These are phyloP conservation scores for Abelmoschus esculentus DNA, from an alignment of 345 rosid species.

Conservation along the genomic window DNA sequence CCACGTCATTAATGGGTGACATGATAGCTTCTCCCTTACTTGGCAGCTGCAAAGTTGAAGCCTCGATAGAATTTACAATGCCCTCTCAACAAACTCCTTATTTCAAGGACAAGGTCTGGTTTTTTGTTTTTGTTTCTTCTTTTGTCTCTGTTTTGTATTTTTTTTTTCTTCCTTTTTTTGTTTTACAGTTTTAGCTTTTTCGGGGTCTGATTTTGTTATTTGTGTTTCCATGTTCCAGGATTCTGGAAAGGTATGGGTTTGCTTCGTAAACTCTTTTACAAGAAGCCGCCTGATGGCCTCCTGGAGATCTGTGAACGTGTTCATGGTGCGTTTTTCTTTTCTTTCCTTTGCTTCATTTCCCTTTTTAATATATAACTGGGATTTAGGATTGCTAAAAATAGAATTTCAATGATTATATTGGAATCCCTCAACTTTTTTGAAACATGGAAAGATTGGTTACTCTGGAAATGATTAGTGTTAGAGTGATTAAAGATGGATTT, in stretches of 20 bases:
- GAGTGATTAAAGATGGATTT: background rate
- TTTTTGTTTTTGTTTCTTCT: background rate
- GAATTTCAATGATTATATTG: background rate
- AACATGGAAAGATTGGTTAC: background rate
- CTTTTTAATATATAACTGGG: background rate
- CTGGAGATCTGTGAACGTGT: constrained; percentile 89
- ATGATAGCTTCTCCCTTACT: background rate
- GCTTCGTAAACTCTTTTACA: constrained; percentile 74
- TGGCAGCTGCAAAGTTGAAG: constrained; percentile 4
- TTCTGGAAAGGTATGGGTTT: constrained; percentile 48
- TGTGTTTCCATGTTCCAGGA: background rate
- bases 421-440: background rate
- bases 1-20: constrained; percentile 2
- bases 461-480: background rate
- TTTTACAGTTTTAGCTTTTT: background rate
- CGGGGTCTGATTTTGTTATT: background rate
- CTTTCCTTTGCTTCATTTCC: no score
- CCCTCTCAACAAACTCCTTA: background rate
- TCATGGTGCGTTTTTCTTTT: constrained; percentile 37
- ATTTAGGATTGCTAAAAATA: background rate
- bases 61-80: background rate
- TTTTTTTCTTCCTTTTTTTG: background rate
- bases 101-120: constrained; percentile 1
- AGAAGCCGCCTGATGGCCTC: constrained; percentile 90
- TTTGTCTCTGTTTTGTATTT: background rate